Evolutionary conservation across 805 yeast genomes (phyloP), one percentile per base, ranked within the genome.

Genomic region (Saturnispora mendoncae): DNA sequence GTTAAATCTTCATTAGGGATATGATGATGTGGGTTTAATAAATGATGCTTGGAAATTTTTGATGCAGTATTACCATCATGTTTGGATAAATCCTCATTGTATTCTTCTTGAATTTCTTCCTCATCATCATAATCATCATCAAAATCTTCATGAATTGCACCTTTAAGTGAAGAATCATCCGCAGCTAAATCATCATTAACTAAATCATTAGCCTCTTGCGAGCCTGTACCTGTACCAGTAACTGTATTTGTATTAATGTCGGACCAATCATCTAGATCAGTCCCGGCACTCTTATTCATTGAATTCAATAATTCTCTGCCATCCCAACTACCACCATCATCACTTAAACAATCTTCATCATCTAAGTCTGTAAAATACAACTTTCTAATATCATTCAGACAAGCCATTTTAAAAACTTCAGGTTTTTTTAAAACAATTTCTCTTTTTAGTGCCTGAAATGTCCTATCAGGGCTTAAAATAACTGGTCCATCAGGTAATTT

Each of bases 321-420:
- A 24, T 24, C 38, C 33, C 39, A 25, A 26, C 39, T 41, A 21
- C 37, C 40, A 1, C 33, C 33, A 17, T 33, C 44, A 42, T 31
- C 26, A 7, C n/a, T 19, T 4, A 23, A 21, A 15, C 32, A 21
- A 13, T 27, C 19, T n/a, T 35, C 46, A 26, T 39, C 35, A n/a
- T 33, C 44, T 29, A 36, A 30, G 10, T 35, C 40, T 4, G 52
- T 42, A 36, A 42, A 49, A 60, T 83, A 90, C 17, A 92, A 66
- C 34, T 79, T 72, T 53, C 78, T 76, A 45, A 92, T 79, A 64
- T 92, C 98, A 41, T 80, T 78, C 46, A 92, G 66, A 61, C 97
- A 90, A 1, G 98, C 95, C 88, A 92, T 92, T 55, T 92, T 92
- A 69, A 92, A 92, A n/a, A 92, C 92, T 61, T 92, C 97, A 0